Base-by-base conservation (phyloP, 2,329 filamentous ascomycete species). In the Microcyclospora pomicola region DNA sequence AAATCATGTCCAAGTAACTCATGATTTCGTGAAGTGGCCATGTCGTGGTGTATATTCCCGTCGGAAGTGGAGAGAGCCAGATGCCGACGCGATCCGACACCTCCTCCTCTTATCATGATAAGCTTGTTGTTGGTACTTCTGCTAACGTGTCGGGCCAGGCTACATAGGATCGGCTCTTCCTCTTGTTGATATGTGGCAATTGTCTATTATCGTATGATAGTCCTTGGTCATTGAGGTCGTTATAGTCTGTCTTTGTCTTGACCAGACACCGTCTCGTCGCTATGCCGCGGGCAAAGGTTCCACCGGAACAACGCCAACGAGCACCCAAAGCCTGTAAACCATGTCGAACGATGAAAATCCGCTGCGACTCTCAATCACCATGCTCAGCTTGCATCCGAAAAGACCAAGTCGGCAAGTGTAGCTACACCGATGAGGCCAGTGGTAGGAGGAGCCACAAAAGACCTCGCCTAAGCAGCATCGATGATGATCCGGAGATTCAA, bases 221-320 rank as follows among this genome's bases (percentile, higher is more conserved):
- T n/a, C n/a, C n/a, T n/a, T n/a, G n/a, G n/a, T n/a, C n/a, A n/a
- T n/a, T n/a, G n/a, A n/a, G n/a, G n/a, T n/a, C n/a, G n/a, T n/a
- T n/a, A n/a, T n/a, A n/a, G n/a, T n/a, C n/a, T n/a, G n/a, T n/a
- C n/a, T n/a, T n/a, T n/a, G n/a, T n/a, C n/a, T n/a, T n/a, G n/a
- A n/a, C n/a, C n/a, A n/a, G n/a, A n/a, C n/a, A n/a, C n/a, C n/a
- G n/a, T n/a, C n/a, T n/a, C n/a, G n/a, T 30, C 28, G 28, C 28
- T 12, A 40, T 40, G 38, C 38, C 38, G 28, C 33, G 38, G n/a
- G 28, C 38, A 15, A 39, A 39, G 28, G 38, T 39, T 14, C 33
- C 31, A 15, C 33, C 35, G 15, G 36, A 34, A 14, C 38, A 39
- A 32, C 33, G 38, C 9, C 38, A 39, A 15, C 31, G 38, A 33